A percentile compares a stretch with the other conserved stretches of the same genome.
Conservation (phyloP, 1,284 basidiomycete genomes). For the Ganoderma leucocontextum region DNA sequence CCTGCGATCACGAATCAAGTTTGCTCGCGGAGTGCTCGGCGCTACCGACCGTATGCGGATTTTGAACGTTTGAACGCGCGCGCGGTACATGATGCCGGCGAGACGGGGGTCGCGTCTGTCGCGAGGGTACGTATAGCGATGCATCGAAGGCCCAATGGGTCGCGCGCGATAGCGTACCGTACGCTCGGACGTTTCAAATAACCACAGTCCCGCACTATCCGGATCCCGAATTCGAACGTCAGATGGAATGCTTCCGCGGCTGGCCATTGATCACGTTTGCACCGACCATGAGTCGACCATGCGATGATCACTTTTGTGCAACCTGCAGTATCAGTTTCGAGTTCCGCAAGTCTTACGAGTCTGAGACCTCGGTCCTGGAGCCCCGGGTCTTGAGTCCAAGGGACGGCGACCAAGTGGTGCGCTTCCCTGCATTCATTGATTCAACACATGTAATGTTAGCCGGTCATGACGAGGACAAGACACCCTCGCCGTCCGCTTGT, state of each 20-base stretch:
- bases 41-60: not conserved
- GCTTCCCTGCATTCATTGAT: not conserved
- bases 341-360: not conserved
- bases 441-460: not conserved
- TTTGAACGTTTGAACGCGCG: slow-evolving; percentile 6
- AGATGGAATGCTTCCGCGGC: not conserved
- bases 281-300: not conserved
- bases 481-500: not conserved
- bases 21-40: not conserved
- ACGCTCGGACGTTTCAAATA: slow-evolving; percentile 1
- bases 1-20: not conserved
- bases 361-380: not conserved
- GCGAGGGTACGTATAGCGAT: not conserved
- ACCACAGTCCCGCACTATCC: not conserved
- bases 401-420: not conserved
- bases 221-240: not conserved
- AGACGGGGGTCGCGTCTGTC: not conserved
- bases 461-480: not conserved
- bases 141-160: not conserved
- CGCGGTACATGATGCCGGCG: not conserved
- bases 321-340: not conserved
- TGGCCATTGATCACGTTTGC: not conserved
- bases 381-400: not conserved
- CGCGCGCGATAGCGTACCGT: not conserved
- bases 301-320: not conserved